Conservation (phyloP, 345 rosid genomes). For the Gossypium rotundifolium region DNA sequence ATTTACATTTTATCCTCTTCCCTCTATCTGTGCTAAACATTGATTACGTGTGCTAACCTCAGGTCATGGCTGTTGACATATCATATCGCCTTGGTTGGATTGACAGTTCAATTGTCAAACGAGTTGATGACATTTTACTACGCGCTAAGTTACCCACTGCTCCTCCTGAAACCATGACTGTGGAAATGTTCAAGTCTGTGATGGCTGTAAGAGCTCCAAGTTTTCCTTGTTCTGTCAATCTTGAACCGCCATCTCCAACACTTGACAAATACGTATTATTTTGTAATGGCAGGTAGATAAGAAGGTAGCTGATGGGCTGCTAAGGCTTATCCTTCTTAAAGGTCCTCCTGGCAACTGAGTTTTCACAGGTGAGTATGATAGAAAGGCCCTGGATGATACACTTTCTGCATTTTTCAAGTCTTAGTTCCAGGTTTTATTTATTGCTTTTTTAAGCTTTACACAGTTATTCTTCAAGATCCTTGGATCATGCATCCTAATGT, state of each 20-base stretch:
- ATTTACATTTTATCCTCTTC: neutral
- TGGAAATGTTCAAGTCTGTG: constrained; percentile 86
- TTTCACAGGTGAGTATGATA: constrained; percentile 86
- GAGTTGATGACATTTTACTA: constrained; percentile 53
- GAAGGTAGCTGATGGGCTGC: constrained; percentile 95
- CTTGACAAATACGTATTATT: neutral
- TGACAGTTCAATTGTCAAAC: constrained; percentile 68
- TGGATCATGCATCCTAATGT: neutral
- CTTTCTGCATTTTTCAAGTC: constrained; percentile 66
- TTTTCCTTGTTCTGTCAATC: neutral
- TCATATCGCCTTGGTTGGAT: constrained; percentile 98
- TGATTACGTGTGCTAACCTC: constrained; percentile 8
- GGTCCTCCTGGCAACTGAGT: constrained; percentile 92
- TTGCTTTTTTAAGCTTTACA: neutral
- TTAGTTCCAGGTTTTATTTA: constrained; percentile 30
- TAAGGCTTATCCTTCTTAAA: constrained; percentile 88
- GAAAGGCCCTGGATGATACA: constrained; percentile 75
- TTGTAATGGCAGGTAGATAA: constrained; percentile 69
- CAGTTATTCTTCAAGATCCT: neutral
- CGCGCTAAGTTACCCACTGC: constrained; percentile 67
- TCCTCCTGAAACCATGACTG: constrained; percentile 82
- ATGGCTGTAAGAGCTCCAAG: constrained; percentile 69
- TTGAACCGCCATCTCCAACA: neutral
- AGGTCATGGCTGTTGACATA: constrained; percentile 99
- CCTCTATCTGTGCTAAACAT: constrained; percentile 3